Base-by-base conservation (phyloP, 106 monocot genomes). In the Allium fistulosum region DNA sequence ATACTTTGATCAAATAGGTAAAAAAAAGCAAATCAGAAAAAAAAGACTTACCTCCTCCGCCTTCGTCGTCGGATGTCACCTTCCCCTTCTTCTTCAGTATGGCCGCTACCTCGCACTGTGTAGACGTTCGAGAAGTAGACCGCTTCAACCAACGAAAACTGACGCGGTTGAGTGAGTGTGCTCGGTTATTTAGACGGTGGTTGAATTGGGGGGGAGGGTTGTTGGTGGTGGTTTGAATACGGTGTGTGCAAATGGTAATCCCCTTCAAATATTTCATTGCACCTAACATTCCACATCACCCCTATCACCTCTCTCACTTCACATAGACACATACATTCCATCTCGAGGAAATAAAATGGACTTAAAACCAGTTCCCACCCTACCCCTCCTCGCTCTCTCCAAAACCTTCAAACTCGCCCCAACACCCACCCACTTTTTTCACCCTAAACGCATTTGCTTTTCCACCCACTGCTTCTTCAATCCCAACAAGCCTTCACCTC, bases 331-430 rank as follows among this genome's bases (percentile, higher is more conserved):
- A 37, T 5, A 37, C 37, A 37, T 37, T 37, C 37, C 37, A 37
- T 37, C 37, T 37, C 2, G 1, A 2, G 37, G 5, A 37, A 37
- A 37, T 37, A 37, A 2, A 27, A 71, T 75, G 92, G 85, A 85
- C 62, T 70, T 65, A 49, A 17, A 49, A 6, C 46, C 51, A n/a
- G 52, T 75, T 48, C 62, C 83, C 63, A 70, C 80, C 37, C 22
- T 71, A 8, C 86, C 91, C 56, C 55, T 91, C 62, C 71, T 86
- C 57, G 69, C 83, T 55, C 74, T 88, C 56, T 88, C 95, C 75
- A 85, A 72, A 69, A 80, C 72, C 66, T 63, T 91, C 17, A 79
- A 73, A 57, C 22, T 69, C 47, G 72, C 73, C 55, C 17, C 69
- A 17, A 78, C 72, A 7, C 72, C 71, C 68, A 48, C 10, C 68